These are phyloP conservation scores for Ceratocystis alfenasii DNA, from an alignment of 2,329 filamentous ascomycete species.

Conservation along the genomic window DNA sequence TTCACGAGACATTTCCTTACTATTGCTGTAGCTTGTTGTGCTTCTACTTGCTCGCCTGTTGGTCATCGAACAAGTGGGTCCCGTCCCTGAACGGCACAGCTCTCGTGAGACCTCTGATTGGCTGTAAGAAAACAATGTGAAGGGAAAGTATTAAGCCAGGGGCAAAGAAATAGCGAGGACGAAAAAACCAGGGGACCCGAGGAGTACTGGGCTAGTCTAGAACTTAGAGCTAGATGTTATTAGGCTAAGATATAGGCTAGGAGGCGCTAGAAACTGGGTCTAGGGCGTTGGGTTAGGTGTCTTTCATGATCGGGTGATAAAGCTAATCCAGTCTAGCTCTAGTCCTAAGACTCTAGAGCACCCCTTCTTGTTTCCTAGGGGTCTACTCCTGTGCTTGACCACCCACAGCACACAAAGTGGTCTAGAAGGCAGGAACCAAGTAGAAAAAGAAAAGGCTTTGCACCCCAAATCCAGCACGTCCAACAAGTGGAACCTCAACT, in stretches of 20 bases:
- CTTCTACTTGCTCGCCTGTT: not conserved
- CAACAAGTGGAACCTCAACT: slow-evolving; percentile 3
- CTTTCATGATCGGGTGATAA: too few relatives aligned
- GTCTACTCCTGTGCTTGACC: too few relatives aligned
- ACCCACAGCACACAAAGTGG: not conserved
- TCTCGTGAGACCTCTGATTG: not conserved
- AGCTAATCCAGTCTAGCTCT: too few relatives aligned
- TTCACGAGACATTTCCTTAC: not conserved
- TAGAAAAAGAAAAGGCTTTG: not conserved
- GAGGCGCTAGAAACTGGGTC: too few relatives aligned
- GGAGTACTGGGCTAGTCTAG: too few relatives aligned
- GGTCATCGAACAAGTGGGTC: not conserved
- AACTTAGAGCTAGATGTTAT: too few relatives aligned
- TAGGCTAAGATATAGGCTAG: too few relatives aligned
- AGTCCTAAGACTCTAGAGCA: too few relatives aligned
- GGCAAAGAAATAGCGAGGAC: not conserved
- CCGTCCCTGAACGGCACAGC: slow-evolving; percentile 4
- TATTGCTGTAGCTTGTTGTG: too few relatives aligned
- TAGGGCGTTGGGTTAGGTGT: too few relatives aligned
- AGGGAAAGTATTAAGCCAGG: not conserved
- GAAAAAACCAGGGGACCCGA: not conserved
- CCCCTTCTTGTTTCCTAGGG: too few relatives aligned
- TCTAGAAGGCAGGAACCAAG: not conserved
- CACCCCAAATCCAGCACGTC: not conserved
- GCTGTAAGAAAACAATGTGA: not conserved